Percentiles rank a stretch among this genome's conserved stretches.
phyloP scores from a whole-genome alignment of 331 rosid species.

The Rosa hybrid region DNA sequence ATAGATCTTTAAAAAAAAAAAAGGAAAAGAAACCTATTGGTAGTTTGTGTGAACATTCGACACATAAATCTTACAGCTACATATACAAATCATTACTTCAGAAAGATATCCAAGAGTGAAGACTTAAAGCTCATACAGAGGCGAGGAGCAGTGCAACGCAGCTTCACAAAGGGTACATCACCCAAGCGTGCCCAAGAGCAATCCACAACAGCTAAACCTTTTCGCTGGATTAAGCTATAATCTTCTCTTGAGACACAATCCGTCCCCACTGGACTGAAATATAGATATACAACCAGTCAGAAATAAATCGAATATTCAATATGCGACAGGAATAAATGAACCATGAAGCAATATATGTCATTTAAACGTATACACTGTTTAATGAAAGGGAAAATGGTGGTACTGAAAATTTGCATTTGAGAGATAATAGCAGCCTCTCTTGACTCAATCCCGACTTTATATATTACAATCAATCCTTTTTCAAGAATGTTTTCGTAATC shows the following conservation, averaged over 20 bases:
- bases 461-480: background rate
- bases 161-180: constrained; percentile 91
- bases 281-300: constrained; percentile 22
- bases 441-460: background rate
- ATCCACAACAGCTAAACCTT: constrained; percentile 94
- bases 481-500: background rate
- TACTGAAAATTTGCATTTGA: background rate
- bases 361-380: background rate
- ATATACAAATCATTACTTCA: background rate
- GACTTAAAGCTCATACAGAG: constrained; percentile 63
- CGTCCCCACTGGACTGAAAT: constrained; percentile 79
- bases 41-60: background rate
- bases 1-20: background rate
- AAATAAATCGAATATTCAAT: background rate
- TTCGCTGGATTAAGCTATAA: constrained; percentile 55
- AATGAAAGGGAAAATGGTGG: background rate
- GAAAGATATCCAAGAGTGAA: constrained; percentile 3
- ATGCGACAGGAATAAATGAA: background rate
- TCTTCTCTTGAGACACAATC: constrained; percentile 92
- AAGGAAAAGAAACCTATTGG: too few species aligned
- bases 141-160: constrained; percentile 87
- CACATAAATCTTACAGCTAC: background rate
- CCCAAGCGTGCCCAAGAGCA: constrained; percentile 97
- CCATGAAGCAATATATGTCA: constrained; percentile 10
- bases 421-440: background rate